Base-by-base conservation (phyloP, 2,329 filamentous ascomycete species). In the Coniella lustricola region DNA sequence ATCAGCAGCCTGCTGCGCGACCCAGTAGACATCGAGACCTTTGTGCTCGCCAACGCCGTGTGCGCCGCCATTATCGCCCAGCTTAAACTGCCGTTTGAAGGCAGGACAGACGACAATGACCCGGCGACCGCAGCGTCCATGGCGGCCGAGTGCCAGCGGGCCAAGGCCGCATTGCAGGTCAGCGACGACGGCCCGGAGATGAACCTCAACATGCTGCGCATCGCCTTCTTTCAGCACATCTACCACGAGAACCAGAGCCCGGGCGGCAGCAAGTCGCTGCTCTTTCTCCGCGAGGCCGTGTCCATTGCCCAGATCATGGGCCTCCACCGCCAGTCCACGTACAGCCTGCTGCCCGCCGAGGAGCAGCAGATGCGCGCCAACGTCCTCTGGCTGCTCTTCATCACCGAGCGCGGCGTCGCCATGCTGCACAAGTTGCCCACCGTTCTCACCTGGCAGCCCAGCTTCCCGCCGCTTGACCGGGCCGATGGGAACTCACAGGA, bases 171-270 rank as follows among this genome's bases (percentile, higher is more conserved):
- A 2, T 41, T 57, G 10, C 54, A 58, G 46, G 54, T 59, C 32
- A 57, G 57, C 3, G 46, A 48, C 12, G 32, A 54, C 61, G 18
- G 62, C 60, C 21, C 62, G 58, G 18, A 57, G 55, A 13, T 63
- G 33, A 66, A 62, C 14, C 59, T 76, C 17, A 65, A 73, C 42
- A 63, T 61, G 31, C 54, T 77, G 3, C 64, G 71, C 4, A 70
- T 69, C 2, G 70, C 72, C 0, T 77, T 76, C 53, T 77, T 76
- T 41, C 59, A 76, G 16, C 74, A 76, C 54, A 69, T 75, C 10
- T 75, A 74, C 45, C 67, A 75, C 53, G 73, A 76, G 55, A 76
- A 76, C 46, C 65, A 69, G 49, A 54, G 63, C 9, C 63, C 71
- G 0, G 73, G 73, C 3, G 71, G 72, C 1, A 64, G 63, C 2